Evolutionary conservation across 2,329 filamentous ascomycete genomes (phyloP).

Genomic region (Epichloe sibirici): DNA sequence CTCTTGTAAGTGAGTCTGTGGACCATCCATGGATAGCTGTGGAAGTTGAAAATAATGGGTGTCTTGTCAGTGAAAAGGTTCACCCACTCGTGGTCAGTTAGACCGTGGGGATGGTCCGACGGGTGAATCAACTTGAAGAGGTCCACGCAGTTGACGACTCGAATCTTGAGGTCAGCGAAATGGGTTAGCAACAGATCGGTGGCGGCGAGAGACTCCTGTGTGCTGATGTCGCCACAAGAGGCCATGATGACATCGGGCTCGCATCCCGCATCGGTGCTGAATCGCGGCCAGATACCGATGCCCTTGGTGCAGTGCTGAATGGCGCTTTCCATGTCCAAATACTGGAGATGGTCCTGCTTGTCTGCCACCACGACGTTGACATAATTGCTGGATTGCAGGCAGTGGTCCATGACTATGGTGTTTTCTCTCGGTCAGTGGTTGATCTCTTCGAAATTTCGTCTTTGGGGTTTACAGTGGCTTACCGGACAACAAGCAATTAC

Average conservation of each 20-base stretch:
- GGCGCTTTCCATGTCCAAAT: slow-evolving; percentile 60
- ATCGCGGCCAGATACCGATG: slow-evolving; percentile 66
- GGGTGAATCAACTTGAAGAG: slow-evolving; percentile 67
- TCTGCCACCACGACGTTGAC: slow-evolving; percentile 73
- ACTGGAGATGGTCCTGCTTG: slow-evolving; percentile 70
- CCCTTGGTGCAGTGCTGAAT: slow-evolving; percentile 69
- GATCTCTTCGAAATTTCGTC: background rate
- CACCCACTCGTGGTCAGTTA: slow-evolving; percentile 52
- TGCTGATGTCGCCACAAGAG: slow-evolving; percentile 62
- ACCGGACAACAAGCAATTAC: slow-evolving; percentile 59
- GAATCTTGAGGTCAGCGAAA: slow-evolving; percentile 61
- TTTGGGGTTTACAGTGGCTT: slow-evolving; percentile 1
- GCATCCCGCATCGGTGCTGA: slow-evolving; percentile 54
- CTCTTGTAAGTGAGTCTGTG: slow-evolving; percentile 68
- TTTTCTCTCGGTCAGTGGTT: slow-evolving; percentile 15
- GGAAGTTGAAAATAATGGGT: slow-evolving; percentile 74
- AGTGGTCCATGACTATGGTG: slow-evolving; percentile 52
- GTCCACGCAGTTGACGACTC: slow-evolving; percentile 70
- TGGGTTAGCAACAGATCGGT: slow-evolving; percentile 60
- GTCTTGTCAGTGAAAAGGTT: slow-evolving; percentile 60
- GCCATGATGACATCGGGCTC: slow-evolving; percentile 70
- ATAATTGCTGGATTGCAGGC: slow-evolving; percentile 60
- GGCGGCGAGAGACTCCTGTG: slow-evolving; percentile 62
- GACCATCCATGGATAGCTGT: slow-evolving; percentile 70
- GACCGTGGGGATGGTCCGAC: slow-evolving; percentile 59